Conservation (phyloP, 331 rosid species). For the Erythrophleum ivorense region DNA sequence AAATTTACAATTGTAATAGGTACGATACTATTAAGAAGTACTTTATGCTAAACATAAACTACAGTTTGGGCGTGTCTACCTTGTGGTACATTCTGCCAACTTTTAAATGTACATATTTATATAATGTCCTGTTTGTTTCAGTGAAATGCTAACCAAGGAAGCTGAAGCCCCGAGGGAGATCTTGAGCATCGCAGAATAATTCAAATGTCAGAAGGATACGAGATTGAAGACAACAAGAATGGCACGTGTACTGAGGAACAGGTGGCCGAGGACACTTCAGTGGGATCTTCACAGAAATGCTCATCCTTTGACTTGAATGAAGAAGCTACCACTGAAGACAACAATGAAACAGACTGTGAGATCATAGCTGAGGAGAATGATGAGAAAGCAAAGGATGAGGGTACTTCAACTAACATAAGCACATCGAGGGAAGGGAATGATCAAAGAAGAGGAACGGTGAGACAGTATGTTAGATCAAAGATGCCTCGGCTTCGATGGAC, state of each 20-base stretch:
- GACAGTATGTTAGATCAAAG: constrained; percentile 63
- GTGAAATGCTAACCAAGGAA: neutral
- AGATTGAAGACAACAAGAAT: neutral
- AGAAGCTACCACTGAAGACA: constrained; percentile 32
- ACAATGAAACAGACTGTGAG: constrained; percentile 1
- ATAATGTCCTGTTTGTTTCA: constrained; percentile 1
- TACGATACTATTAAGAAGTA: neutral
- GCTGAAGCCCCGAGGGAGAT: neutral
- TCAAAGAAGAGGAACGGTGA: constrained; percentile 33
- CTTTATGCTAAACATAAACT: constrained; percentile 10
- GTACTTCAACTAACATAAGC: constrained; percentile 7
- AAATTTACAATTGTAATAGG: neutral
- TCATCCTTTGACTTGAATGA: constrained; percentile 45
- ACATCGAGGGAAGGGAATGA: constrained; percentile 25
- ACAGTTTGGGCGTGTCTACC: constrained; percentile 22
- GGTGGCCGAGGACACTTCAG: constrained; percentile 16
- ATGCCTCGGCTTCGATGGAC: constrained; percentile 73
- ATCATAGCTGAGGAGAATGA: neutral
- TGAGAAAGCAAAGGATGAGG: constrained; percentile 18
- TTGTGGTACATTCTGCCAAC: neutral
- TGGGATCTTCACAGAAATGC: constrained; percentile 38
- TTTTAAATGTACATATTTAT: neutral
- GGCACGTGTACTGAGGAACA: constrained; percentile 9
- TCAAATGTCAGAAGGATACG: constrained; percentile 22
- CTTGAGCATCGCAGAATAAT: neutral